Percentiles rank a stretch among this genome's conserved stretches.
These are phyloP conservation scores for Penicillium crustosum DNA, from an alignment of 2,329 filamentous ascomycete genomes.

Conservation along the genomic window DNA sequence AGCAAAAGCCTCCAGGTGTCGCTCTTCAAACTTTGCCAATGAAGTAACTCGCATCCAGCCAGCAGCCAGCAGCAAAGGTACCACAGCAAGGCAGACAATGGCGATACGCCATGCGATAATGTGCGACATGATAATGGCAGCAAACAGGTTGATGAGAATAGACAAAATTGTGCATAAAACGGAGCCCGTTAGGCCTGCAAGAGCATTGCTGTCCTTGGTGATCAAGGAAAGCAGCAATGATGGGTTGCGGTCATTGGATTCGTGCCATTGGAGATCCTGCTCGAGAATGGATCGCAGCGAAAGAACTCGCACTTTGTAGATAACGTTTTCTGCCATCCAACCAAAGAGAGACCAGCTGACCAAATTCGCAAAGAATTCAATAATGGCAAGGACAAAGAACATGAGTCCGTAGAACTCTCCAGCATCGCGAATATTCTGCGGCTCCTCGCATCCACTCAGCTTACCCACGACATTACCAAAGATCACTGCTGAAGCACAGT, in stretches of 20 bases:
- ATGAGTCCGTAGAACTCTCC: conserved; percentile 58
- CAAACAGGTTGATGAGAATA: conserved; percentile 66
- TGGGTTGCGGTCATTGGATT: conserved; percentile 62
- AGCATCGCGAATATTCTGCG: conserved; percentile 49
- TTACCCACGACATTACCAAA: conserved; percentile 61
- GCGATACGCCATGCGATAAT: conserved; percentile 75
- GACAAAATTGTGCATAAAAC: conserved; percentile 70
- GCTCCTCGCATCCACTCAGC: conserved; percentile 55
- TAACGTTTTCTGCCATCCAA: conserved; percentile 61
- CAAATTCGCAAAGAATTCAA: conserved; percentile 62
- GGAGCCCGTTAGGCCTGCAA: conserved; percentile 69
- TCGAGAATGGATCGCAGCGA: conserved; percentile 64
- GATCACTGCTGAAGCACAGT: conserved; percentile 58
- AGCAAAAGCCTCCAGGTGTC: conserved; percentile 51
- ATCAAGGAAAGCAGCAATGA: conserved; percentile 64
- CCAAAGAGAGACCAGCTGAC: conserved; percentile 60
- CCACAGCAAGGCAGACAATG: conserved; percentile 66
- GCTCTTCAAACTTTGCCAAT: conserved; percentile 58
- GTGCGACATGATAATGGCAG: conserved; percentile 66
- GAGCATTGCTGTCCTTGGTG: conserved; percentile 65
- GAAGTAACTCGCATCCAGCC: conserved; percentile 66
- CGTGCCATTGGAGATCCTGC: conserved; percentile 69
- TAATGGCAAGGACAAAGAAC: conserved; percentile 60
- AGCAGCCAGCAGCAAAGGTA: conserved; percentile 66
- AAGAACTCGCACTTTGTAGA: conserved; percentile 63